A percentile compares a stretch with the other conserved stretches of the same genome.
Evolutionary conservation across 768 basidiomycete genomes (phyloP).

Genomic region (Phanerochaete carnosa): DNA sequence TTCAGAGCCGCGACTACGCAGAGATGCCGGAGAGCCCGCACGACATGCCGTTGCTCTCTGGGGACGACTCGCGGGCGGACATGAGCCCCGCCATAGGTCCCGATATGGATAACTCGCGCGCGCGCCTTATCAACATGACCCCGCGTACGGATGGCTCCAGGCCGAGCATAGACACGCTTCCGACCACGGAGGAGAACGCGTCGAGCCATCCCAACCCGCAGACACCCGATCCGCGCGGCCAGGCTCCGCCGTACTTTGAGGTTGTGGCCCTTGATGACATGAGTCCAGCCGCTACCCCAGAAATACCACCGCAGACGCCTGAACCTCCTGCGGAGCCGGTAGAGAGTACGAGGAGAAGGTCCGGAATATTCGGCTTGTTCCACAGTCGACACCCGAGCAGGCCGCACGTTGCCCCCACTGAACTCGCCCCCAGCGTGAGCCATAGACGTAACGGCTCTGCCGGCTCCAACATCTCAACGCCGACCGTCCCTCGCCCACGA

Average conservation of each 20-base stretch:
- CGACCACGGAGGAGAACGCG: conserved; percentile 10
- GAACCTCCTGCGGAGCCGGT: conserved; percentile 1
- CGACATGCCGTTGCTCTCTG: conserved; percentile 40
- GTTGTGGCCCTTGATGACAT: conserved; percentile 32
- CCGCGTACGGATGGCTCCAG: neutral
- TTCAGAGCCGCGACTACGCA: conserved; percentile 25
- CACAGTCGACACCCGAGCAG: conserved; percentile 10
- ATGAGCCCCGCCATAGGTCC: neutral
- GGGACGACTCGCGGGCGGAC: conserved; percentile 25
- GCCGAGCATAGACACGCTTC: conserved; percentile 28
- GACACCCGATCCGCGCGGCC: conserved; percentile 43
- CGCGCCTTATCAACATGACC: neutral
- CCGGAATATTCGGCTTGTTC: conserved; percentile 21
- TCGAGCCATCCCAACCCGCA: conserved; percentile 3
- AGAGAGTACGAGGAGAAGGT: conserved; percentile 12
- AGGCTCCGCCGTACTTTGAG: conserved; percentile 69
- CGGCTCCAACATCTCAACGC: conserved; percentile 26
- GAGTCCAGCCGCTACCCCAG: conserved; percentile 9
- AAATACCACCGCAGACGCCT: neutral
- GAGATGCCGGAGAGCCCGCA: conserved; percentile 38
- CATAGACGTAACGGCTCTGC: conserved; percentile 16
- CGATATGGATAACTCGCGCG: neutral
- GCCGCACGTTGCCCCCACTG: neutral
- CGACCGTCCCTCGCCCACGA: conserved; percentile 21
- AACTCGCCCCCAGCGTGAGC: conserved; percentile 10